Evolutionary conservation across 441 rosid genomes (phyloP).

Genomic region (Pelargonium citronellum): DNA sequence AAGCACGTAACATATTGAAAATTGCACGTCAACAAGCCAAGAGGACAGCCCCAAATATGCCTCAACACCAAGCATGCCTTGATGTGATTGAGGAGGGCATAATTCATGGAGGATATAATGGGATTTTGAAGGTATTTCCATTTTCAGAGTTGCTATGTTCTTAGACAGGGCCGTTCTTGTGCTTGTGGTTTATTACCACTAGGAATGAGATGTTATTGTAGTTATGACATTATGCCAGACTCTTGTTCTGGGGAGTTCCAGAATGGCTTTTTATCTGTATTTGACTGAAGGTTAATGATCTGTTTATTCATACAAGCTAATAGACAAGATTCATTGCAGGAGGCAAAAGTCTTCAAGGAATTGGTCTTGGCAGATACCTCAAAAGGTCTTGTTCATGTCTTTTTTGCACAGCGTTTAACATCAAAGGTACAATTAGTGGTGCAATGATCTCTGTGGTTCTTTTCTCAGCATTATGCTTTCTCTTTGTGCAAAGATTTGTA

Average conservation of each 20-base stretch:
- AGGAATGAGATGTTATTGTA: constrained; percentile 13
- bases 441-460: constrained; percentile 7
- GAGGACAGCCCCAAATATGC: constrained; percentile 72
- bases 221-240: not conserved
- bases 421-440: constrained; percentile 53
- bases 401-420: constrained; percentile 76
- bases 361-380: constrained; percentile 67
- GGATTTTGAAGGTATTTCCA: constrained; percentile 65
- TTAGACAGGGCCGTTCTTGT: constrained; percentile 7
- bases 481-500: not conserved
- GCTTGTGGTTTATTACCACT: constrained; percentile 3
- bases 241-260: not conserved
- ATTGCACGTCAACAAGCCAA: constrained; percentile 60
- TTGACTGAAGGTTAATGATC: constrained; percentile 7
- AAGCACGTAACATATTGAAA: constrained; percentile 60
- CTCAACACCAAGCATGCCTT: constrained; percentile 78
- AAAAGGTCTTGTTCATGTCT: constrained; percentile 77
- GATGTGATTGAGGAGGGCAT: constrained; percentile 92
- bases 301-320: constrained; percentile 17
- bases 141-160: constrained; percentile 4
- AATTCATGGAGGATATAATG: constrained; percentile 80
- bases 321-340: constrained; percentile 45
- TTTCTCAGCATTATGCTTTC: not conserved
- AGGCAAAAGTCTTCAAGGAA: constrained; percentile 67
- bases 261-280: constrained; percentile 7